Base-by-base conservation (phyloP, 176 grass and related monocot genomes). In the Phyllostachys edulis region DNA sequence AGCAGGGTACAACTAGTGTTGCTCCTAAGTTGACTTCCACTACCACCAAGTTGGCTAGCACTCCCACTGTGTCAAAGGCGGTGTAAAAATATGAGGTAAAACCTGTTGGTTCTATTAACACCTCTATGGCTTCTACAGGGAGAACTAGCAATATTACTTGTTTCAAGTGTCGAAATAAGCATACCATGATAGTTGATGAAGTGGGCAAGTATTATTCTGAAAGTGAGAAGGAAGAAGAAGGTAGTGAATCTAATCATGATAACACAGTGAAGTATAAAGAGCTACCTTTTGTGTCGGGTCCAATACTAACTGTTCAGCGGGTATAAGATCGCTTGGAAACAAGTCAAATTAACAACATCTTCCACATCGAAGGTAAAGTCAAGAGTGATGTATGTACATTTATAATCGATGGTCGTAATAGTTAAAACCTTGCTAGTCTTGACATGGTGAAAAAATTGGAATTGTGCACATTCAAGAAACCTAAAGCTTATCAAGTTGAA, bases 41-140 rank as follows among this genome's bases (percentile, higher is more conserved):
- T n/a, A n/a, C n/a, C n/a, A n/a, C n/a, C n/a, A n/a, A n/a, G n/a
- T n/a, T n/a, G n/a, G n/a, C n/a, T n/a, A n/a, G n/a, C n/a, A n/a
- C n/a, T n/a, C n/a, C n/a, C n/a, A n/a, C n/a, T n/a, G n/a, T n/a
- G n/a, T n/a, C n/a, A n/a, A n/a, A n/a, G n/a, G n/a, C n/a, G n/a
- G n/a, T n/a, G n/a, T 98, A 92, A 41, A 41, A 41, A 41, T 8
- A 5, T 41, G 5, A 41, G 40, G 40, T 7, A 41, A 41, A 41
- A 41, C 6, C 1, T 41, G 40, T 7, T 41, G 40, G 40, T 41
- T 41, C 6, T 41, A 41, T 7, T 41, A 41, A 8, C 40, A 41
- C 40, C 8, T 41, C 6, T 1, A 41, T 41, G 40, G 5, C 40
- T 41, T 41, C 40, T 41, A 7, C 6, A 41, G 6, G 40, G 8